phyloP scores from a whole-genome alignment of 768 basidiomycete species.

The Boletus reticuloceps region DNA sequence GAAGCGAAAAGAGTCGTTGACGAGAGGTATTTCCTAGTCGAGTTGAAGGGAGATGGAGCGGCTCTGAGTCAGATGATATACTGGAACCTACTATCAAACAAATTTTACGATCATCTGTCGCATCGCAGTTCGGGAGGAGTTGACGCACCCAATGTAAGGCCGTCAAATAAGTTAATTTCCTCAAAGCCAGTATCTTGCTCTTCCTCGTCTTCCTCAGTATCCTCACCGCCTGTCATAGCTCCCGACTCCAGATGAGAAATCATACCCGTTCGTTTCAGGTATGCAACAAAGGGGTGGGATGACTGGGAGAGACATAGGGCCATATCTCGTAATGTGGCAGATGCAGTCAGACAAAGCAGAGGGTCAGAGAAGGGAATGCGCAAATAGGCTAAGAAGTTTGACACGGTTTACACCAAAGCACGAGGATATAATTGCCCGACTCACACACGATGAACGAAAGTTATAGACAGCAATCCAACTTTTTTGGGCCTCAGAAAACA shows the following conservation, averaged over 20 bases:
- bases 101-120: neutral
- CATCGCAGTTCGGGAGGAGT: neutral
- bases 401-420: neutral
- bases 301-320: constrained; percentile 48
- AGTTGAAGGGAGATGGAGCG: constrained; percentile 60
- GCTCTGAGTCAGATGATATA: constrained; percentile 33
- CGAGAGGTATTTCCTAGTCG: constrained; percentile 70
- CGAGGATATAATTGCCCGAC: constrained; percentile 27
- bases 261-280: constrained; percentile 16
- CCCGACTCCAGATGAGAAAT: constrained; percentile 12
- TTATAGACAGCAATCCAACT: constrained; percentile 80
- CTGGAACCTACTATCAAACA: constrained; percentile 40
- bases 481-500: constrained; percentile 59
- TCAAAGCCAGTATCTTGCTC: constrained; percentile 49
- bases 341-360: constrained; percentile 78
- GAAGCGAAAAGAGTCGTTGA: constrained; percentile 61
- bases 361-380: constrained; percentile 69
- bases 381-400: constrained; percentile 58
- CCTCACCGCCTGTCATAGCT: neutral
- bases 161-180: constrained; percentile 68
- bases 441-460: constrained; percentile 77
- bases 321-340: constrained; percentile 85
- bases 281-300: constrained; percentile 32
- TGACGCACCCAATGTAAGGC: constrained; percentile 58
- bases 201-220: constrained; percentile 34